Evolutionary conservation across 169 alveolate genomes (phyloP).

Genomic region (Amoebophrya sp.): DNA sequence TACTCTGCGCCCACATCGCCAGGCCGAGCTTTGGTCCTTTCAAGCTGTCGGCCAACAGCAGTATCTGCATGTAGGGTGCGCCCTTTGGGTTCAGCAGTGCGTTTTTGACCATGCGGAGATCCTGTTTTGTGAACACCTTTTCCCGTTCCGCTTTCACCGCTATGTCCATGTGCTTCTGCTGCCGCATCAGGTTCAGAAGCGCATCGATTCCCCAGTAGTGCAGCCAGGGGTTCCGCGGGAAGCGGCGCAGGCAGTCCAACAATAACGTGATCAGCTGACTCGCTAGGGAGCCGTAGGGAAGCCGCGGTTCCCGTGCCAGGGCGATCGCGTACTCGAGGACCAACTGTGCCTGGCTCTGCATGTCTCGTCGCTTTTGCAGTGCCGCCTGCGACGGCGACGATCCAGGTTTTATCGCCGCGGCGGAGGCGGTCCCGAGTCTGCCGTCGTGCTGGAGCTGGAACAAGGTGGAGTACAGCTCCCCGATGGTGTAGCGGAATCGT

Average conservation of each 20-base stretch:
- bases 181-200: background rate
- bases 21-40: no score
- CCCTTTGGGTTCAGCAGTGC: no score
- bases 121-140: no score
- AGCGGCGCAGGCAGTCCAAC: background rate
- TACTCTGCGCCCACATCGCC: no score
- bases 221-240: background rate
- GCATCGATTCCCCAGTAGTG: background rate
- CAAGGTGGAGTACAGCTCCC: background rate
- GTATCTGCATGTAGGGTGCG: no score
- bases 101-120: no score
- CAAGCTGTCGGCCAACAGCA: no score
- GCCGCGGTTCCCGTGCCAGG: background rate
- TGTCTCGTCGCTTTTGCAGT: no score
- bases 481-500: background rate
- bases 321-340: background rate
- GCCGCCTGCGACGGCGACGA: no score
- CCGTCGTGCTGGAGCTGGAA: background rate
- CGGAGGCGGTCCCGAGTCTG: background rate
- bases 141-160: background rate
- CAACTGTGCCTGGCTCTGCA: background rate
- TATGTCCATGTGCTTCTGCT: background rate
- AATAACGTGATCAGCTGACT: background rate
- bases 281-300: background rate
- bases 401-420: no score